Evolutionary conservation across 2,329 filamentous ascomycete species (phyloP).

Genomic region (Xylaria sp.): DNA sequence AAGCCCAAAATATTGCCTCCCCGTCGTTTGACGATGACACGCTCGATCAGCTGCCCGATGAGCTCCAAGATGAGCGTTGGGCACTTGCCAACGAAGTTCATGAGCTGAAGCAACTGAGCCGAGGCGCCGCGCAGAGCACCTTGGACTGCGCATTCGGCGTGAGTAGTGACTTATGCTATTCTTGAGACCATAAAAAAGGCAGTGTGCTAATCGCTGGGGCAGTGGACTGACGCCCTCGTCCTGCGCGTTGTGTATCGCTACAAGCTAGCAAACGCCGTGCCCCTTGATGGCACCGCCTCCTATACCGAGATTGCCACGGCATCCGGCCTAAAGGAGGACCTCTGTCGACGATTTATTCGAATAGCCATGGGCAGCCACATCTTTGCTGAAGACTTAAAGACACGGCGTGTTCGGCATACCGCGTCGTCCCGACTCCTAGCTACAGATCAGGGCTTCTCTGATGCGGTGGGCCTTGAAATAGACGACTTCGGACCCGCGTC

Average conservation of each 20-base stretch:
- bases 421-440: conserved; percentile 31
- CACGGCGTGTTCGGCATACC: conserved; percentile 30
- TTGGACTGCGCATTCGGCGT: conserved; percentile 29
- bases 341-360: conserved; percentile 30
- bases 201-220: conserved; percentile 13
- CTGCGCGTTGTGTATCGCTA: conserved; percentile 35
- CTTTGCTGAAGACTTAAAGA: conserved; percentile 30
- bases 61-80: conserved; percentile 34
- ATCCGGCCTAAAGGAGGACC: conserved; percentile 27
- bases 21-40: conserved; percentile 34
- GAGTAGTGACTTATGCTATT: conserved; percentile 25
- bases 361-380: conserved; percentile 31
- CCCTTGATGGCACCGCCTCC: conserved; percentile 27
- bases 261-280: conserved; percentile 32
- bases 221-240: conserved; percentile 30
- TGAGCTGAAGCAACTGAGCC: conserved; percentile 32
- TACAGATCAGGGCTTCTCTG: conserved; percentile 28
- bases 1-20: conserved; percentile 32
- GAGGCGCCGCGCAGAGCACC: conserved; percentile 25
- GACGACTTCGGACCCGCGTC: conserved; percentile 34
- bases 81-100: conserved; percentile 27
- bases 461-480: conserved; percentile 33
- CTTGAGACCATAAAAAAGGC: neutral
- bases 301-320: conserved; percentile 33
- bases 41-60: conserved; percentile 32